phyloP scores from a whole-genome alignment of 352 stramenopile species.

The Phytopythium kandeliae region DNA sequence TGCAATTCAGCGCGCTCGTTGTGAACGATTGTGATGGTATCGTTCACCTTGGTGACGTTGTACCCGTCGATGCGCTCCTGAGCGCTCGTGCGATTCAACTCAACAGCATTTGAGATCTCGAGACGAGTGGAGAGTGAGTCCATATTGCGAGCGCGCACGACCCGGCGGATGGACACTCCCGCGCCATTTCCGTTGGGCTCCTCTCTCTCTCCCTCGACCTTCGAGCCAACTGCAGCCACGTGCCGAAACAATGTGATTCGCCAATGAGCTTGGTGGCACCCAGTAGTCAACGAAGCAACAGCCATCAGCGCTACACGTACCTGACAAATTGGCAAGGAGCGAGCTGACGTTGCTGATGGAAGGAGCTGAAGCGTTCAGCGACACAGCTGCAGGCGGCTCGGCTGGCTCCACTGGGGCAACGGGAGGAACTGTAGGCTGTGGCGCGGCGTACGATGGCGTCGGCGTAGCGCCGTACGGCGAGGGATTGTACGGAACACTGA shows the following conservation, averaged over 20 bases:
- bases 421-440: conserved; percentile 12
- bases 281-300: neutral
- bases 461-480: conserved; percentile 5
- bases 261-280: too few species aligned
- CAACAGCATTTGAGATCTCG: conserved; percentile 63
- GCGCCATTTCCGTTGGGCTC: conserved; percentile 62
- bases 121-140: conserved; percentile 66
- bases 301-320: conserved; percentile 9
- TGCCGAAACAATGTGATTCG: too few species aligned
- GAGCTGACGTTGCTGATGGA: conserved; percentile 49
- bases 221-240: conserved; percentile 25
- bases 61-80: conserved; percentile 57
- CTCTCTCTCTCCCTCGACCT: conserved; percentile 34
- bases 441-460: conserved; percentile 13
- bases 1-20: conserved; percentile 45
- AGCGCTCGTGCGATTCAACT: conserved; percentile 51
- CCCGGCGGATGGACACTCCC: conserved; percentile 48
- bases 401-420: conserved; percentile 14
- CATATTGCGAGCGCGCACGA: conserved; percentile 60
- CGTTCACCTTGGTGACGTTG: conserved; percentile 70
- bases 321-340: conserved; percentile 54
- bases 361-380: conserved; percentile 26
- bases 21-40: conserved; percentile 62
- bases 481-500: conserved; percentile 24
- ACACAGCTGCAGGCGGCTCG: conserved; percentile 40